Evolutionary conservation across 495 filamentous ascomycete genomes (phyloP), one percentile per base, ranked within the genome.

Genomic region (Xylaria palmicola): DNA sequence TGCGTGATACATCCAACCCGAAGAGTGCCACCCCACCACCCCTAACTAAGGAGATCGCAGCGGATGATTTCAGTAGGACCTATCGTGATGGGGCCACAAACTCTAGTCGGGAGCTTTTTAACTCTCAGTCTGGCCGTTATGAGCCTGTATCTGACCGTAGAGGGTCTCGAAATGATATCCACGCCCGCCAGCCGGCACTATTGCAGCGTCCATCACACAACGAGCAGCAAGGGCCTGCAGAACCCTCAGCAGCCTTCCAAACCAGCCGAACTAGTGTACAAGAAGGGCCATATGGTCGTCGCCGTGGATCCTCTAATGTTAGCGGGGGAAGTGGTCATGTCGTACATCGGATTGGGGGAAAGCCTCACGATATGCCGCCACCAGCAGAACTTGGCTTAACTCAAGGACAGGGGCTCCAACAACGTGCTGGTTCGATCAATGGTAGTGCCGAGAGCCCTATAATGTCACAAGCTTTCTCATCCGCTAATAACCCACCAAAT

Each of bases 201-300:
- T 77, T 98, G 49, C 95, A 98, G 69, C 78, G 93, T 50, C 82
- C 87, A 24, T 74, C 61, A 1, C 65, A 79, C 37, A 73, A 78
- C 41, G 86, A 88, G 30, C 76, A 81, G 45, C 76, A 80, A 54
- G 88, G 85, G 6, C 90, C 90, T n/a, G 89, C 91, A 39, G 95
- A 98, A 65, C 91, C 92, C 13, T 95, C 93, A 45, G 81, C 92
- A 27, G 90, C 92, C n/a, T 96, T 96, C 67, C 93, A 96, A 67
- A 91, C 89, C 8, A 85, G 87, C 60, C 83, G 91, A 45, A 83
- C 83, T 12, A 86, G 81, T 64, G 83, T 83, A 34, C 87, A 87
- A 51, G 89, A 93, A 59, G 83, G 78, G 13, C 80, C 86, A 4
- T 96, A 90, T 81, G 84, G 81, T 27, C 86, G 92, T 57, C 86